Evolutionary conservation across 768 basidiomycete genomes (phyloP), one percentile per base, ranked within the genome.

Genomic region (Boletus coccyginus): DNA sequence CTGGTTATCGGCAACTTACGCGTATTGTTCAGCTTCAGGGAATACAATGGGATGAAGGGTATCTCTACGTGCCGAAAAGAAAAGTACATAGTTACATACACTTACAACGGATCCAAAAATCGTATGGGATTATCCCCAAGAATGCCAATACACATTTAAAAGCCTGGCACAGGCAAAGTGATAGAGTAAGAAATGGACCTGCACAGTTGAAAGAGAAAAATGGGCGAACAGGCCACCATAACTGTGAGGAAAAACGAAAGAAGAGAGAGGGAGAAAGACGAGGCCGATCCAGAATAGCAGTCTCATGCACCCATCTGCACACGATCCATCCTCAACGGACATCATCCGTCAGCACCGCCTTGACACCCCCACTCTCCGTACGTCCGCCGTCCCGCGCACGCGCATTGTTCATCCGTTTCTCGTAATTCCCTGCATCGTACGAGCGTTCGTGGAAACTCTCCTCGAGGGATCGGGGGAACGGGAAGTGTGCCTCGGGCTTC

Each of bases 361-460:
- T 86, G 32, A 92, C 88, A n/a, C 90, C 90, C 2, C 90, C 90
- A 64, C 90, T 92, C 74, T 90, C 88, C 58, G 90, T 92, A 62
- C 90, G 76, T 39, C 90, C 90, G 3, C 90, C 90, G 70, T 92
- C 88, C 55, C 88, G 77, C 46, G 85, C 90, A 41, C 87, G 81
- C 29, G 85, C 81, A 4, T 80, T 85, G 65, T 88, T 85, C 88
- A 91, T 88, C 73, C 87, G 77, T 55, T 65, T 73, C 57, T 70
- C 71, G 72, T 76, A 59, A 73, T 64, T 35, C 69, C 67, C 64
- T 24, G 39, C 35, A 54, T 68, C 64, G 39, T 66, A 57, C 19
- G 46, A 29, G 29, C 38, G 56, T 40, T 70, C 68, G 49, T 67
- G 59, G 67, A 74, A 52, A 69, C 76, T 63, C 69, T 71, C 70